Conservation (phyloP, 176 grass and related monocot species). For the Oryza longistaminata region DNA sequence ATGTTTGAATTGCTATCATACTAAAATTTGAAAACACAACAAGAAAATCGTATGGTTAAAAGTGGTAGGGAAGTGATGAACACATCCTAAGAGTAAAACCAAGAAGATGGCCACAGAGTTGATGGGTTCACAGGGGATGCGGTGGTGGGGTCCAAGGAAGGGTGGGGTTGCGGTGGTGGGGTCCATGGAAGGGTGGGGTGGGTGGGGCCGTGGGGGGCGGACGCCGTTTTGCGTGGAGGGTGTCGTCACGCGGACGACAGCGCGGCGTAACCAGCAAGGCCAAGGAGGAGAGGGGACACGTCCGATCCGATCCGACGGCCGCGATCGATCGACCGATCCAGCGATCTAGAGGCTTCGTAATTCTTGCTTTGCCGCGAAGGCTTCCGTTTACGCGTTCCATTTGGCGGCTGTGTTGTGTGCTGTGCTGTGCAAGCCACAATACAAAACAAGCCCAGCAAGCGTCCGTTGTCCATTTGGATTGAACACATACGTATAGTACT, state of each 20-base stretch:
- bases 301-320: not conserved
- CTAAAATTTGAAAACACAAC: too few species aligned
- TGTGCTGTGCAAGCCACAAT: not conserved
- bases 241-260: slow-evolving; percentile 64
- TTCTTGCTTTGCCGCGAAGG: not conserved
- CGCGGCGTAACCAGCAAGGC: not conserved
- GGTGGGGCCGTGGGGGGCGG: not conserved
- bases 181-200: not conserved
- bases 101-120: not conserved
- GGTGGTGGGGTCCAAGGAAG: not conserved
- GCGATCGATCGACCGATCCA: too few species aligned
- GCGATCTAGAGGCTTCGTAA: not conserved
- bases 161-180: too few species aligned
- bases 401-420: not conserved
- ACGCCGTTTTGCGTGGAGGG: slow-evolving; percentile 19
- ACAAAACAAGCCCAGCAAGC: too few species aligned
- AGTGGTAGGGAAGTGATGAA: too few species aligned
- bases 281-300: too few species aligned
- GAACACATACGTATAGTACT: too few species aligned
- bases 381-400: not conserved
- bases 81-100: too few species aligned
- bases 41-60: too few species aligned
- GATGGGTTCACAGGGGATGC: slow-evolving; percentile 33
- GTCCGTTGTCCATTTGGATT: not conserved
- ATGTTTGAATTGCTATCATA: too few species aligned